Evolutionary conservation across 2,329 filamentous ascomycete genomes (phyloP).

Genomic region (Fusarium chaquense): DNA sequence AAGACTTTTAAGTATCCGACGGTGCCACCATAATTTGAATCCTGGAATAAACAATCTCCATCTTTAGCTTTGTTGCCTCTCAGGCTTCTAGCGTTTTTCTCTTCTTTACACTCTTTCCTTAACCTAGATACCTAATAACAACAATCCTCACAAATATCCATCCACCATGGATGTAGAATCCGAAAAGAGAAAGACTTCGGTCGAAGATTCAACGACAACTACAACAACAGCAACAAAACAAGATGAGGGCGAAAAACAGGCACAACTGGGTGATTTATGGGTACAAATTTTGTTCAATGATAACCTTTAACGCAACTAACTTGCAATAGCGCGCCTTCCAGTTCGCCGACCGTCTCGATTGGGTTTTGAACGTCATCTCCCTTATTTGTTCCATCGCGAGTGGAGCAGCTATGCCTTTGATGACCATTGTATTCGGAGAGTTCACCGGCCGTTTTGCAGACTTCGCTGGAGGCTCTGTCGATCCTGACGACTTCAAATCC

Average conservation of each 20-base stretch:
- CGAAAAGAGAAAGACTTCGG: conserved; percentile 13
- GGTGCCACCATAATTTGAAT: neutral
- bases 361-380: conserved; percentile 22
- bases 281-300: neutral
- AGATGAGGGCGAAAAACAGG: conserved; percentile 9
- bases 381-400: conserved; percentile 25
- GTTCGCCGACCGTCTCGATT: conserved; percentile 36
- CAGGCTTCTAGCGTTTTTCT: neutral
- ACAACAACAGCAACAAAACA: conserved; percentile 2
- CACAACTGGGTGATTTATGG: conserved; percentile 22
- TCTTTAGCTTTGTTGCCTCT: neutral
- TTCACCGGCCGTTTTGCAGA: conserved; percentile 30
- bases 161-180: conserved; percentile 3
- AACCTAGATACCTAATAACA: neutral
- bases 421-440: conserved; percentile 35
- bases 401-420: conserved; percentile 28
- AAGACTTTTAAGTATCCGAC: neutral
- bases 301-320: neutral
- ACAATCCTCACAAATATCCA: neutral
- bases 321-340: conserved; percentile 20
- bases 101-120: neutral
- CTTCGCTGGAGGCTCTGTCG: conserved; percentile 15
- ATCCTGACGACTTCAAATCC: conserved; percentile 9
- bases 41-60: neutral
- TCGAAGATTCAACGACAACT: conserved; percentile 9